Percentiles rank a stretch among this genome's conserved stretches.
These are phyloP conservation scores for Entomortierella lignicola DNA, from an alignment of 192 early-diverging fungal species.

Conservation along the genomic window DNA sequence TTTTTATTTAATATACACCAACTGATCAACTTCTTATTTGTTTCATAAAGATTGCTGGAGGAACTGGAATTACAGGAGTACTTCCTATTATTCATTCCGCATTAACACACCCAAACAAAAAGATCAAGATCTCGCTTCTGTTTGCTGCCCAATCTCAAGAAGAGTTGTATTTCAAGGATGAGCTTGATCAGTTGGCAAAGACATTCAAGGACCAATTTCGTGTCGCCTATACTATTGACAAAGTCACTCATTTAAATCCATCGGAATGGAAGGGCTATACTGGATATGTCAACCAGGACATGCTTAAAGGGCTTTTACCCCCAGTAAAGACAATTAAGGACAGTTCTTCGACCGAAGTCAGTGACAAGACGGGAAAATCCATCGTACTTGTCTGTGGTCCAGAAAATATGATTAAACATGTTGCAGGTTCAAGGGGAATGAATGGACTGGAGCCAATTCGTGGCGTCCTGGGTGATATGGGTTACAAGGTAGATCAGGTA, in stretches of 20 bases:
- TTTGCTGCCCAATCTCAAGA: slow-evolving; percentile 59
- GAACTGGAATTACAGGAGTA: slow-evolving; percentile 84
- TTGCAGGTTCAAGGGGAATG: slow-evolving; percentile 65
- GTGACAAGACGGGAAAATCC: slow-evolving; percentile 8
- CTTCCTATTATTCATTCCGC: slow-evolving; percentile 68
- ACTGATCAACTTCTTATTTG: not conserved
- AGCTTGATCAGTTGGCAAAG: slow-evolving; percentile 63
- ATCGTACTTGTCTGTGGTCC: slow-evolving; percentile 76
- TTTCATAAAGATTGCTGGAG: slow-evolving; percentile 72
- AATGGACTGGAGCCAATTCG: slow-evolving; percentile 67
- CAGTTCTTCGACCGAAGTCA: not conserved
- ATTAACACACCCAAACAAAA: slow-evolving; percentile 56
- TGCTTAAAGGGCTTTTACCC: slow-evolving; percentile 53
- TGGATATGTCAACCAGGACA: slow-evolving; percentile 37
- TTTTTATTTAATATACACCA: not conserved
- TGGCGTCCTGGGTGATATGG: slow-evolving; percentile 64
- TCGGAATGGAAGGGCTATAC: slow-evolving; percentile 54
- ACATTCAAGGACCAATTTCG: slow-evolving; percentile 55
- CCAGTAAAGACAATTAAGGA: slow-evolving; percentile 11
- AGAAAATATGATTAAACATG: slow-evolving; percentile 66
- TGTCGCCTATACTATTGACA: slow-evolving; percentile 66
- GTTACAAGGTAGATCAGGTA: slow-evolving; percentile 62
- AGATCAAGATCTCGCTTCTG: slow-evolving; percentile 60
- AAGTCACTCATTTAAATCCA: not conserved
- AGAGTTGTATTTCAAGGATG: slow-evolving; percentile 65